Base-by-base conservation (phyloP, 306 rosid species). In the Pyrus betulifolia region DNA sequence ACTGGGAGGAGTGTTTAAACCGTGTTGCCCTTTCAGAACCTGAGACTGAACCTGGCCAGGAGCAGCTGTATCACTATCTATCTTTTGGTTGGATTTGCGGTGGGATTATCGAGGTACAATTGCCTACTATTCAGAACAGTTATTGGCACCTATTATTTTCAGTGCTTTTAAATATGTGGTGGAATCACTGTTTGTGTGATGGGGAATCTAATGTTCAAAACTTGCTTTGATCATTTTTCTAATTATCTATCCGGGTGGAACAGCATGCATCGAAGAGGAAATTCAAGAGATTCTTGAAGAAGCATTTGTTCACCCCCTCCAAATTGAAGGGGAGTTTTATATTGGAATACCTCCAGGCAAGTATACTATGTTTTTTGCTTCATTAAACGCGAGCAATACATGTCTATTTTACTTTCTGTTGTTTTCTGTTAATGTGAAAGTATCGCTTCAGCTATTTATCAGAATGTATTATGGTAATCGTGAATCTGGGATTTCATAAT, bases 261-360 rank as follows among this genome's bases (percentile, higher is more conserved):
- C 94, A 96, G 99, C 89, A 91, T 78, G 93, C 94, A 23, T 88
- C 97, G 19, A 97, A 94, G 84, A 91, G 81, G 88, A 96, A 96
- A 70, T 88, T 96, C 79, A 91, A 84, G 96, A 96, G 79, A 89
- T 96, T 84, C 93, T 96, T 78, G 98, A 96, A 83, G 99, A 96
- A 86, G 93, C 92, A 12, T 82, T 93, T 76, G 84, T 96, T 72
- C 88, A 71, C 4, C 98, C 99, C 69, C 96, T 96, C 77, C 87
- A 87, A 42, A 71, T 96, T 66, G 94, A 93, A 83, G 98, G 99
- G 70, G 98, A 93, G 81, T 79, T 96, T 59, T 96, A 96, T 71
- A 17, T 96, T n/a, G 99, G 99, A 83, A 91, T 93, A 69, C 99
- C 98, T 72, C 98, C 99, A 75, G 98, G 99, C 80, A 87, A 87